Evolutionary conservation across 2,329 filamentous ascomycete species (phyloP), one percentile per base, ranked within the genome.

Genomic region (Botryotinia globosa): DNA sequence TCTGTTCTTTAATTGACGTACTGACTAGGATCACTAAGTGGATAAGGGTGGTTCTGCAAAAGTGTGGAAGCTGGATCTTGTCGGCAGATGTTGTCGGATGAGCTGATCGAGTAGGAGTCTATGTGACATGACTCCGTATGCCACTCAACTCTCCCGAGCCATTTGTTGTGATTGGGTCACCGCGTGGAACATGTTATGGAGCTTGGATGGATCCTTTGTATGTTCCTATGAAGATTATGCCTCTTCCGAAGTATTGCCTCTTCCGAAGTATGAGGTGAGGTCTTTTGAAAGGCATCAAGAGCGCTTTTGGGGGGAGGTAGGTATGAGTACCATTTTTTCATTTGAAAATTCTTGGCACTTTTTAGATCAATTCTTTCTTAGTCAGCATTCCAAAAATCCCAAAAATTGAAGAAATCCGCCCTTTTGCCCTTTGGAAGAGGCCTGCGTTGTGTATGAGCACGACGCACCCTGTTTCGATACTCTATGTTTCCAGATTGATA

Each of bases 401-500:
- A n/a, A n/a, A n/a, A n/a, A n/a, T n/a, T n/a, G n/a, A n/a, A n/a
- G n/a, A n/a, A n/a, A n/a, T n/a, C n/a, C n/a, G n/a, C n/a, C n/a
- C n/a, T n/a, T n/a, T n/a, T n/a, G n/a, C n/a, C n/a, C n/a, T n/a
- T n/a, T n/a, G n/a, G n/a, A n/a, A n/a, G n/a, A n/a, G n/a, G n/a
- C n/a, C n/a, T n/a, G n/a, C n/a, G n/a, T n/a, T n/a, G n/a, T n/a
- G n/a, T n/a, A n/a, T n/a, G n/a, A n/a, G n/a, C n/a, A n/a, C n/a
- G n/a, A n/a, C n/a, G n/a, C n/a, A n/a, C n/a, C n/a, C n/a, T n/a
- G n/a, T 77, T 76, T 69, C 74, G 74, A 74, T 59, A 68, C 7
- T 79, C 87, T 85, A 96, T 77, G 92, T 93, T 83, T 99, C 96
- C 76, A 98, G 86, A 83, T 99, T 99, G 86, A 99, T 99, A 82